Evolutionary conservation across 371 early-diverging fungal species (phyloP), one percentile per base, ranked within the genome.

Genomic region (Syncephalastrum monosporum): DNA sequence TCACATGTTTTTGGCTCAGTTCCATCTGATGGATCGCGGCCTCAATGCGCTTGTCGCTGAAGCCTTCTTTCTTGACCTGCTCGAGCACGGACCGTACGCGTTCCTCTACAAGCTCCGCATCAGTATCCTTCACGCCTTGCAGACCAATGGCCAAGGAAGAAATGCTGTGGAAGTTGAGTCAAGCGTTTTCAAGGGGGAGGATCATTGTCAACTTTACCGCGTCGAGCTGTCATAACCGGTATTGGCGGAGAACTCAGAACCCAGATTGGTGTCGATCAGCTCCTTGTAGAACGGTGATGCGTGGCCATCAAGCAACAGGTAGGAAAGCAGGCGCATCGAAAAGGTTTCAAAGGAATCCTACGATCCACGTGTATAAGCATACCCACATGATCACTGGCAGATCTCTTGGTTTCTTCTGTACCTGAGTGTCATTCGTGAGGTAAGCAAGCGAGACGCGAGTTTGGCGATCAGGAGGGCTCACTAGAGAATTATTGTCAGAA

Each of bases 261-360:
- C 97, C n/a, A 97, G 68, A 46, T 91, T 89, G 42, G 91, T 83
- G 65, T 96, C 96, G 46, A 97, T 94, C 67, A 97, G 77, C n/a
- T 93, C 91, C 70, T 94, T 82, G 71, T 94, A 93, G 91, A 97
- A 90, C 13, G 98, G 98, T 12, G 95, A 87, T 15, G 95, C 86
- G 50, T 92, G 88, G 23, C 97, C 96, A 69, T 91, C 89, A 19
- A 91, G 71, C 19, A 97, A 77, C 51, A 97, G 79, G 55, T 82
- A 84, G 3, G 91, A 84, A 19, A 97, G 79, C 27, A 97, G 67
- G 23, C 85, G 76, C 77, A 94, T 80, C 5, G 89, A 84, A 57
- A 95, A 91, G 4, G 93, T 85, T 63, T 92, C 92, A 64, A 90
- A 90, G 0, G 84, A 74, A 60, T 94, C 88, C 88, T 88, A 58